A percentile compares a stretch with the other conserved stretches of the same genome.
phyloP scores from a whole-genome alignment of 129 eudicot species.

The Flaveria robusta region DNA sequence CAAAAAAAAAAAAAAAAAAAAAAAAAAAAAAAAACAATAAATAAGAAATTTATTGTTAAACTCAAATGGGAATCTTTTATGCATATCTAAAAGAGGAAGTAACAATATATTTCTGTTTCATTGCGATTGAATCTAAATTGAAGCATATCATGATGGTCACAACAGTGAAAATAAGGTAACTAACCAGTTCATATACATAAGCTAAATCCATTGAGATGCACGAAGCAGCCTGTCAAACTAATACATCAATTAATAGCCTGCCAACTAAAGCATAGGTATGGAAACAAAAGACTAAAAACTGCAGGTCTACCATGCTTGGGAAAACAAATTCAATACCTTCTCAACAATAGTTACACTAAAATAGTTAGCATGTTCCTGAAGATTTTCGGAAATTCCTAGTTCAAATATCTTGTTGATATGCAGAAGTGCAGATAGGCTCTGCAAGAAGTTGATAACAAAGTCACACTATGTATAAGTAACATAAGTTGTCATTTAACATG shows the following conservation, averaged over 20 bases:
- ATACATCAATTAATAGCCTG: conserved; percentile 10
- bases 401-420: conserved; percentile 87
- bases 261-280: conserved; percentile 17
- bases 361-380: conserved; percentile 52
- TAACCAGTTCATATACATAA: conserved; percentile 82
- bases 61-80: background rate
- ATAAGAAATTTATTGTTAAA: background rate
- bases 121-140: conserved; percentile 15
- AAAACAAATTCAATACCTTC: conserved; percentile 49
- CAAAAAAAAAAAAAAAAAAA: too few relatives aligned
- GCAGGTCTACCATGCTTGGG: background rate
- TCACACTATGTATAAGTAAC: conserved; percentile 22
- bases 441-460: conserved; percentile 31
- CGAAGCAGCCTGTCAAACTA: conserved; percentile 63
- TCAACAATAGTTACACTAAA: conserved; percentile 60
- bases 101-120: conserved; percentile 2
- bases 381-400: conserved; percentile 69
- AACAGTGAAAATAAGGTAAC: conserved; percentile 15
- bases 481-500: conserved; percentile 20
- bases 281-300: conserved; percentile 25
- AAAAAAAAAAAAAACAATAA: conserved; percentile 12
- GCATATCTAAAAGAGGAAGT: background rate
- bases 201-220: conserved; percentile 74
- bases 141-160: conserved; percentile 16
- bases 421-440: conserved; percentile 85